Percentiles rank a stretch among this genome's conserved stretches.
Conservation (phyloP, 768 basidiomycete genomes). For the Suillus plorans region DNA sequence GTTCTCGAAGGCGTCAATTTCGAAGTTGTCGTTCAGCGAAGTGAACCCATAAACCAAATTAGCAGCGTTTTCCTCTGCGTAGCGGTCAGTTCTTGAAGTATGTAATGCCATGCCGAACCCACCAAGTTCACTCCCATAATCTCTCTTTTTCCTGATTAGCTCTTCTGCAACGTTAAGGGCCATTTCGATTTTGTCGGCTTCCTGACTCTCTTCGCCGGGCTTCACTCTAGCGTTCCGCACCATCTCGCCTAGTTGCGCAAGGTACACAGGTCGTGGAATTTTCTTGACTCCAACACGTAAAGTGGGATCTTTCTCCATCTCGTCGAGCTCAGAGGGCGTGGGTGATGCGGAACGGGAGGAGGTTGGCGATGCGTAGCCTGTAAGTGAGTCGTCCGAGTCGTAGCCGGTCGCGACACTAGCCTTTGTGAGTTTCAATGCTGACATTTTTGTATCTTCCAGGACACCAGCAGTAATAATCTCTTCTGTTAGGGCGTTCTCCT, state of each 20-base stretch:
- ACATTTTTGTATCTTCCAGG: conserved; percentile 2
- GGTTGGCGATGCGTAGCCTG: conserved; percentile 70
- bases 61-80: conserved; percentile 84
- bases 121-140: conserved; percentile 90
- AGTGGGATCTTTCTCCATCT: conserved; percentile 84
- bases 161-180: conserved; percentile 78
- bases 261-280: conserved; percentile 82
- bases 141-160: conserved; percentile 79
- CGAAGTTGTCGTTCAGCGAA: conserved; percentile 78
- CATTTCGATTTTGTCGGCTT: conserved; percentile 78
- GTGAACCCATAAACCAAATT: conserved; percentile 75
- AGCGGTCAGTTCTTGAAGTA: conserved; percentile 1
- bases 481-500: conserved; percentile 12
- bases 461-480: conserved; percentile 1
- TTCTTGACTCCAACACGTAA: conserved; percentile 69
- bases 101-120: background rate
- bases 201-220: conserved; percentile 55
- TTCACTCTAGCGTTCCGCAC: conserved; percentile 59
- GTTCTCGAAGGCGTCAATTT: conserved; percentile 75
- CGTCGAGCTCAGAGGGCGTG: conserved; percentile 75
- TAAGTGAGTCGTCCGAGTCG: conserved; percentile 82
- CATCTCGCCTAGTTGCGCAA: conserved; percentile 78
- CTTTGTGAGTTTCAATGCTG: conserved; percentile 7
- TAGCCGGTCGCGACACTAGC: conserved; percentile 29
- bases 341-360: conserved; percentile 79